These are phyloP conservation scores for Luffa aegyptiaca DNA, from an alignment of 306 rosid species.

Conservation along the genomic window DNA sequence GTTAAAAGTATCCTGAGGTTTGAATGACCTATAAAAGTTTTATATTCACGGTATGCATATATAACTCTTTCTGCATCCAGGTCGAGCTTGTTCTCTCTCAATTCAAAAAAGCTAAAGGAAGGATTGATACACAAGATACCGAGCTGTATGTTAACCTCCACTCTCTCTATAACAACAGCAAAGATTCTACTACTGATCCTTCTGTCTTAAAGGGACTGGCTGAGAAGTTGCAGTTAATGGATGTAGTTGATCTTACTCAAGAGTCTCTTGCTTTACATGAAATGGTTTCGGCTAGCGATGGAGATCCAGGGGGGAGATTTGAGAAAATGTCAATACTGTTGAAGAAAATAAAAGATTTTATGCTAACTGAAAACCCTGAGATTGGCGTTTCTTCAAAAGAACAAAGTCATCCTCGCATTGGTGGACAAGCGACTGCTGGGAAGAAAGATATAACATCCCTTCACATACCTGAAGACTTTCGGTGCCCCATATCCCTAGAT, in stretches of 20 bases:
- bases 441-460: constrained; percentile 34
- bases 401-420: constrained; percentile 29
- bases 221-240: constrained; percentile 65
- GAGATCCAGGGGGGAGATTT: constrained; percentile 82
- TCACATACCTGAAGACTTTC: constrained; percentile 72
- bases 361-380: constrained; percentile 72
- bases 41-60: not conserved
- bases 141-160: constrained; percentile 57
- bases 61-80: constrained; percentile 29
- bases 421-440: constrained; percentile 30
- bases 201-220: constrained; percentile 53
- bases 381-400: constrained; percentile 33
- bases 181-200: constrained; percentile 39
- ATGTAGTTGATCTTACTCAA: constrained; percentile 67
- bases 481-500: constrained; percentile 91
- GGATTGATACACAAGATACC: constrained; percentile 52
- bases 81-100: constrained; percentile 90
- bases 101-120: constrained; percentile 79
- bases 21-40: not conserved
- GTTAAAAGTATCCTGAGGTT: not conserved
- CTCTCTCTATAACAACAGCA: constrained; percentile 42
- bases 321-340: constrained; percentile 81
- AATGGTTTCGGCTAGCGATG: constrained; percentile 67
- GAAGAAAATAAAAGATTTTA: constrained; percentile 73
- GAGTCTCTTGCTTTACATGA: constrained; percentile 92